Evolutionary conservation across 2,329 filamentous ascomycete species (phyloP).

Genomic region (Cytospora mali): DNA sequence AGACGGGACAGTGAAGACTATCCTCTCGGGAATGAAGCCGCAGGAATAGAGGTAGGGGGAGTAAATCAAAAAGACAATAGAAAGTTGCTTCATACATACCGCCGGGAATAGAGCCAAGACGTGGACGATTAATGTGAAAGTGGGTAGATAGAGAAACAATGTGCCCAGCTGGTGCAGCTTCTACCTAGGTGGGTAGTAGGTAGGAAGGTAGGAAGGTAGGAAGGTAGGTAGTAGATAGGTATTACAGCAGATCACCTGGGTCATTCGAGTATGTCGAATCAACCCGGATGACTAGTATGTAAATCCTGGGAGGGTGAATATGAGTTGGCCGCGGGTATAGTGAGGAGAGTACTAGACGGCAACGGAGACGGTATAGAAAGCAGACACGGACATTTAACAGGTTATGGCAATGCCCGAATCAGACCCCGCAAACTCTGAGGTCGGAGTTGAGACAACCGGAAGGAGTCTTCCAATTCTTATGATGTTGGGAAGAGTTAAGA

Average conservation of each 20-base stretch:
- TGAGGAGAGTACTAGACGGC: background rate
- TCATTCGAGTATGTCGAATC: slow-evolving; percentile 9
- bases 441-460: background rate
- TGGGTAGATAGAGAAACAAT: slow-evolving; percentile 10
- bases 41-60: background rate
- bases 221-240: slow-evolving; percentile 13
- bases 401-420: background rate
- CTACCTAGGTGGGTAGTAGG: slow-evolving; percentile 1
- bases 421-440: background rate
- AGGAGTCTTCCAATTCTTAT: background rate
- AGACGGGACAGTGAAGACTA: background rate
- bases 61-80: slow-evolving; percentile 11
- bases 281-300: slow-evolving; percentile 16
- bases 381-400: background rate
- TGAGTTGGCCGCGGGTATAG: background rate
- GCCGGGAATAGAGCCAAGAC: background rate
- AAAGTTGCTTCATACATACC: slow-evolving; percentile 13
- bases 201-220: background rate
- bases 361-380: background rate
- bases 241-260: background rate
- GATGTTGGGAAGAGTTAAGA: background rate
- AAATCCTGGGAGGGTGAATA: slow-evolving; percentile 3
- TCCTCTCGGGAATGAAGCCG: background rate
- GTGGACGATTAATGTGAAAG: background rate
- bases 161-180: background rate